Base-by-base conservation (phyloP, 129 eudicot species). In the Mikania micrantha region DNA sequence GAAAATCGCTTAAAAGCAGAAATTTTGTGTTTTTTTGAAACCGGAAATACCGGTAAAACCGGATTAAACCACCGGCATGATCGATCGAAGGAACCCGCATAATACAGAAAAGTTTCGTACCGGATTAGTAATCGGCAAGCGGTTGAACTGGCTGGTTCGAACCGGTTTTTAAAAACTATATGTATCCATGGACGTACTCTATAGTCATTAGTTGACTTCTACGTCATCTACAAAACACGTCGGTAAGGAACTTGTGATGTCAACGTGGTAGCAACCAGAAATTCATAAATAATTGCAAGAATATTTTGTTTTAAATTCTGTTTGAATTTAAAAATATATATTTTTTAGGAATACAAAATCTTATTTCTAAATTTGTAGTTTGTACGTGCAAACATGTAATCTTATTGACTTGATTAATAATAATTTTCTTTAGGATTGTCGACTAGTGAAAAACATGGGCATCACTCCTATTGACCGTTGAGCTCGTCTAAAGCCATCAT, bases 361-460 rank as follows among this genome's bases (percentile, higher is more conserved):
- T 39, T 25, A 56, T 28, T 16, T n/a, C n/a, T n/a, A n/a, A 21
- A 35, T 29, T 49, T 60, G 70, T 75, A 22, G 48, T 32, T 38
- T 62, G 70, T 75, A 75, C 80, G 80, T 75, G 80, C 80, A 35
- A 59, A 75, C 80, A 47, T 16, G 70, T 68, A 66, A 67, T 7
- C 50, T 36, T 40, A 57, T 73, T 75, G 74, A 75, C 74, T 57
- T 75, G 42, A n/a, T 32, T 27, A 4, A 42, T 16, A 31, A 64
- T 21, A n/a, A 8, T 9, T 45, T 58, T 25, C 28, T 47, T n/a
- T n/a, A n/a, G n/a, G n/a, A n/a, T n/a, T 36, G 61, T 44, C 22
- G 16, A 57, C 73, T 66, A 66, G 25, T 58, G 62, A 60, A 58
- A 54, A 32, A 75, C 80, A 68, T 67, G 80, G 50, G 47, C 70